These are phyloP conservation scores for Aspergillus oerlinghausenensis DNA, from an alignment of 2,329 filamentous ascomycete genomes.

Conservation along the genomic window DNA sequence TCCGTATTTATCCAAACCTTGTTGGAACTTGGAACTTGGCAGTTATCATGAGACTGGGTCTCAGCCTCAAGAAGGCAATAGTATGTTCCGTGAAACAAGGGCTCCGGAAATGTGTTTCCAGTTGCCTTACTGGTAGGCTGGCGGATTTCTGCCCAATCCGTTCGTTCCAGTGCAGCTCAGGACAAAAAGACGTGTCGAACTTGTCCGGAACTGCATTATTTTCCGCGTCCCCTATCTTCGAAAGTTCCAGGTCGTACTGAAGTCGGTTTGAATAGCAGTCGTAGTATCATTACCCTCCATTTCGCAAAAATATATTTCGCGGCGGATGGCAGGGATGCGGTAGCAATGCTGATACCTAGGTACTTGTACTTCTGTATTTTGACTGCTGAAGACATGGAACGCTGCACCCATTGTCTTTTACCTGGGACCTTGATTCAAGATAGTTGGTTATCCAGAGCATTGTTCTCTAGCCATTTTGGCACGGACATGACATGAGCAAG, in stretches of 20 bases:
- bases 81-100: background rate
- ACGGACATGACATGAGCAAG: background rate
- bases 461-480: background rate
- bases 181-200: background rate
- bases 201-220: background rate
- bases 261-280: background rate
- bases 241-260: background rate
- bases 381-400: background rate
- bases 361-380: too few species aligned
- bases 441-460: background rate
- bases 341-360: background rate
- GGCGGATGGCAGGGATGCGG: background rate
- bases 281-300: background rate
- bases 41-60: background rate
- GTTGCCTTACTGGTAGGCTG: background rate
- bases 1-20: background rate
- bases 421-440: background rate
- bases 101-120: background rate
- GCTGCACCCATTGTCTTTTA: background rate
- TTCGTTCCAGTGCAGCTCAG: background rate
- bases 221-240: background rate
- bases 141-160: background rate
- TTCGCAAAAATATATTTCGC: background rate
- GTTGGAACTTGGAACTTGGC: background rate
- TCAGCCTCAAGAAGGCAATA: background rate